These are phyloP conservation scores for Eucalyptus cladocalyx DNA, from an alignment of 345 rosid genomes.

Conservation along the genomic window DNA sequence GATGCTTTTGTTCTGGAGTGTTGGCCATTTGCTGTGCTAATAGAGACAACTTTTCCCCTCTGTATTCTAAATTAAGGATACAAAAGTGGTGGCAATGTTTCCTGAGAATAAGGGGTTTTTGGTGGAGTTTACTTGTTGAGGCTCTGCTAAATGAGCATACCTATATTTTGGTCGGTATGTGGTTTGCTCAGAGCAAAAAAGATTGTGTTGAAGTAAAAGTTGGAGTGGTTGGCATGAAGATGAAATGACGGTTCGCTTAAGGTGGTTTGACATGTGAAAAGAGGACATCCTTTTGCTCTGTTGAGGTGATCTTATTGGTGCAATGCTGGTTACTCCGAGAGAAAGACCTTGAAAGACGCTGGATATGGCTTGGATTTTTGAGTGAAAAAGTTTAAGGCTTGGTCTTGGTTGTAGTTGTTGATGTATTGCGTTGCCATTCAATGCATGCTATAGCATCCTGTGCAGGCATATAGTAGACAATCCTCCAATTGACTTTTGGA, in stretches of 20 bases:
- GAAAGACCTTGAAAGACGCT: neutral
- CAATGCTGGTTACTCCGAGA: neutral
- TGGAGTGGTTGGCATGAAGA: neutral
- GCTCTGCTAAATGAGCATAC: neutral
- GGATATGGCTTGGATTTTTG: neutral
- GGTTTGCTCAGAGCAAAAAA: neutral
- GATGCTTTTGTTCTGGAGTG: neutral
- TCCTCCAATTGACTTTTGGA: neutral
- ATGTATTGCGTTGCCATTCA: neutral
- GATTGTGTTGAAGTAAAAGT: neutral
- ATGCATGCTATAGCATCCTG: neutral
- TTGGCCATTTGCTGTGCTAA: neutral
- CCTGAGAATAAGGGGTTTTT: neutral
- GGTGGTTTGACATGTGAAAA: neutral
- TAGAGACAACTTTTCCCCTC: neutral
- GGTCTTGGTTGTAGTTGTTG: neutral
- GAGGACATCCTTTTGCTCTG: neutral
- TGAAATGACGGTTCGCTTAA: neutral
- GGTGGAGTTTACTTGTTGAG: neutral
- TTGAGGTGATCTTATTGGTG: neutral
- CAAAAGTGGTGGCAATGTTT: neutral
- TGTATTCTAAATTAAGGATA: neutral
- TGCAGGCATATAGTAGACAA: neutral
- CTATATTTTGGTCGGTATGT: neutral
- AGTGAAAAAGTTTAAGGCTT: neutral